These are phyloP conservation scores for Scopulariopsis brevicaulis DNA, from an alignment of 2,329 filamentous ascomycete genomes.

Conservation along the genomic window DNA sequence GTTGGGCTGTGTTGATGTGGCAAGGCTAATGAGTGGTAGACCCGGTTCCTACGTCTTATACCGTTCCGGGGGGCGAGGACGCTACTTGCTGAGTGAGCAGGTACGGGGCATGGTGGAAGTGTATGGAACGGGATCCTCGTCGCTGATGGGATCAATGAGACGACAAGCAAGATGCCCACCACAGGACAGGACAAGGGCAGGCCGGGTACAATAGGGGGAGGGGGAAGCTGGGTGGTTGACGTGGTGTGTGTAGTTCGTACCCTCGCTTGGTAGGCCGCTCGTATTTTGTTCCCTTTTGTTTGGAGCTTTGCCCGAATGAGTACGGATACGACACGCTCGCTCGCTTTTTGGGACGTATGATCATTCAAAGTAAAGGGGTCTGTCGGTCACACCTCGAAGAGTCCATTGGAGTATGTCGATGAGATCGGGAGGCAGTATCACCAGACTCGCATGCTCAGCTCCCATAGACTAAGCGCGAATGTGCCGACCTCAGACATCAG, in stretches of 20 bases:
- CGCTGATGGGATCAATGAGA: not conserved
- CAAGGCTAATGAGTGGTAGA: not conserved
- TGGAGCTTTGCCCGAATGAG: not conserved
- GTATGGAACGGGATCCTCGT: not conserved
- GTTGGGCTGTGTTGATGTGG: not conserved
- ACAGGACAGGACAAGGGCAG: too few species aligned
- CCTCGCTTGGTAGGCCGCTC: too few species aligned
- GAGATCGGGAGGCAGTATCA: too few species aligned
- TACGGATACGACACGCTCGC: not conserved
- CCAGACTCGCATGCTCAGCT: too few species aligned
- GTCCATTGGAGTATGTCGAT: not conserved
- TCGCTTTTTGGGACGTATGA: not conserved
- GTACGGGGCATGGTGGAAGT: not conserved
- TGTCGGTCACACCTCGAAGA: not conserved
- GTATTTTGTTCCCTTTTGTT: too few species aligned
- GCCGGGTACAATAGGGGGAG: too few species aligned
- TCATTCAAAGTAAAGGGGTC: too few species aligned
- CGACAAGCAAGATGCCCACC: not conserved
- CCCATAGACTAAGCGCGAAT: too few species aligned
- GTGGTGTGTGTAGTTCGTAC: too few species aligned
- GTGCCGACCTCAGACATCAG: too few species aligned
- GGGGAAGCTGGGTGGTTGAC: too few species aligned
- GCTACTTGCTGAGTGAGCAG: conserved; percentile 1
- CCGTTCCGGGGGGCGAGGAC: conserved; percentile 6
- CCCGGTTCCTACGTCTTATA: conserved; percentile 3